Percentiles rank a stretch among this genome's conserved stretches.
phyloP scores from a whole-genome alignment of 441 rosid species.

The Syzygium syzygioides region DNA sequence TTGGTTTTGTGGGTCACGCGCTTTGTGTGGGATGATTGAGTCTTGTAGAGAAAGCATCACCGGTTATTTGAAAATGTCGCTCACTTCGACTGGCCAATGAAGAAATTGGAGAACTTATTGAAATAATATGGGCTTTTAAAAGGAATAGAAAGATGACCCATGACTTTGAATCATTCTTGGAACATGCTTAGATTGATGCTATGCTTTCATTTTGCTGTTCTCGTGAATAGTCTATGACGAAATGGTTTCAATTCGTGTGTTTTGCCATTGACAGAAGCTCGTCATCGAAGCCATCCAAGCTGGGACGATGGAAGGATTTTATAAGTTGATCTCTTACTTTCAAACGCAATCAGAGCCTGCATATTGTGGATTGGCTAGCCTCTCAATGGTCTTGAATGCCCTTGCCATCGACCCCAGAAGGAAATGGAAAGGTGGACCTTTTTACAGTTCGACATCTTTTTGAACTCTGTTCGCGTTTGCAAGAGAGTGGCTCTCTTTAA shows the following conservation, averaged over 20 bases:
- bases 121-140: not conserved
- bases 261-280: constrained; percentile 42
- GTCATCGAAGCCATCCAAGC: constrained; percentile 50
- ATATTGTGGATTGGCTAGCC: constrained; percentile 54
- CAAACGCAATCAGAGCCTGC: constrained; percentile 80
- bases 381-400: constrained; percentile 57
- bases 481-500: not conserved
- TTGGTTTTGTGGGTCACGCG: not conserved
- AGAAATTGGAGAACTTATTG: not conserved
- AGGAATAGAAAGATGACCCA: not conserved
- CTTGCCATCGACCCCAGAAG: constrained; percentile 60
- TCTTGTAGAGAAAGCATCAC: not conserved
- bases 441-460: not conserved
- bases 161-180: not conserved
- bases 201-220: not conserved
- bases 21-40: not conserved
- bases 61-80: not conserved
- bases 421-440: constrained; percentile 49
- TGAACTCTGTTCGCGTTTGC: not conserved
- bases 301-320: constrained; percentile 62
- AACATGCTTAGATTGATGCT: not conserved
- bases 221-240: not conserved
- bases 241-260: not conserved
- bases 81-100: not conserved
- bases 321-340: constrained; percentile 46